Conservation (phyloP, 257 asterid species). For the Paulownia fortunei region DNA sequence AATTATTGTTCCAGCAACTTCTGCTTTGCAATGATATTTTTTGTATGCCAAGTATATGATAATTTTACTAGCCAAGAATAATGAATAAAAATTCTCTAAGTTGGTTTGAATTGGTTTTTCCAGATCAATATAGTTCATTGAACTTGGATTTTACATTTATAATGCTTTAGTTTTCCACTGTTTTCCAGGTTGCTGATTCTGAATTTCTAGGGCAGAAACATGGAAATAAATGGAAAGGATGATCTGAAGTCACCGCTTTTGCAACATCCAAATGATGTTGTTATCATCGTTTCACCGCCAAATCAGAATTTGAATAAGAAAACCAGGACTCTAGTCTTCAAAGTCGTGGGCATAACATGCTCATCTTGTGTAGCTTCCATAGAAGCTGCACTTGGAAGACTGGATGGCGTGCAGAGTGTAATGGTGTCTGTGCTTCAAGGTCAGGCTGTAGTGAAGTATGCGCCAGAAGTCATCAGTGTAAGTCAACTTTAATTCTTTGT, state of each 20-base stretch:
- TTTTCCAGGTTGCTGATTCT: constrained; percentile 30
- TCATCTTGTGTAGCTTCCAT: constrained; percentile 87
- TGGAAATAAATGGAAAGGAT: constrained; percentile 73
- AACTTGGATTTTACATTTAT: not conserved
- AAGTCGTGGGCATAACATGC: constrained; percentile 82
- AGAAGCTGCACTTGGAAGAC: constrained; percentile 72
- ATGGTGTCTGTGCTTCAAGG: constrained; percentile 92
- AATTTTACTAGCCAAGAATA: not conserved
- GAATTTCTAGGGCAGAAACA: constrained; percentile 27
- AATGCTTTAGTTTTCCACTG: not conserved
- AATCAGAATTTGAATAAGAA: constrained; percentile 47
- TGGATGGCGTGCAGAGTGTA: constrained; percentile 74
- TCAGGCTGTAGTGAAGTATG: constrained; percentile 86
- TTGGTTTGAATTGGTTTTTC: constrained; percentile 19
- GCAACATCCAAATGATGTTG: constrained; percentile 56
- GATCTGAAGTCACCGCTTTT: constrained; percentile 76
- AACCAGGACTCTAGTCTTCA: constrained; percentile 76
- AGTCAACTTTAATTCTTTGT: constrained; percentile 42
- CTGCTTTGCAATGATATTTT: not conserved
- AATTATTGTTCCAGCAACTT: not conserved
- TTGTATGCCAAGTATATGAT: not conserved
- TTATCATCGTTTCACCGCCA: constrained; percentile 41
- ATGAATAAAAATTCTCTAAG: not conserved
- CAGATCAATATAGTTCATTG: constrained; percentile 10
- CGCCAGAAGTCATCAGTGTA: constrained; percentile 70